Conservation (phyloP, 352 stramenopile species). For the Globisporangium echinulatum region DNA sequence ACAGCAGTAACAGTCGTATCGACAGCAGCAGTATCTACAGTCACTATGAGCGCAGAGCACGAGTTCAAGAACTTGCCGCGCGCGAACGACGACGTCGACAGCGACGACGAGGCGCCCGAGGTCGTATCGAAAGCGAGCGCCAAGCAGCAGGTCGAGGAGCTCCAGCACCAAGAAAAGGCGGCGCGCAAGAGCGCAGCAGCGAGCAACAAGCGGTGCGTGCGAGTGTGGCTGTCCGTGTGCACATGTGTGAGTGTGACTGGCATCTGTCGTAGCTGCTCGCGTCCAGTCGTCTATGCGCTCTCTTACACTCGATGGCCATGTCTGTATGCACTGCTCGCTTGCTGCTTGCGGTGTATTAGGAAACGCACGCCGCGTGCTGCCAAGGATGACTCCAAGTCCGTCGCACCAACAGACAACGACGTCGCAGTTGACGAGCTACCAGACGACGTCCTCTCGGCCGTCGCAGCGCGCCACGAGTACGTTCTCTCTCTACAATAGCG, state of each 20-base stretch:
- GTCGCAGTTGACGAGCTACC: conserved; percentile 38
- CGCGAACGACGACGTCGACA: conserved; percentile 23
- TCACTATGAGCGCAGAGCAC: conserved; percentile 7
- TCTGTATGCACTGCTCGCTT: too few species aligned
- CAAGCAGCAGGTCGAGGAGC: conserved; percentile 40
- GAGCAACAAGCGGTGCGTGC: conserved; percentile 35
- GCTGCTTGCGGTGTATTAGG: conserved; percentile 10
- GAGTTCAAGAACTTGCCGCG: conserved; percentile 14
- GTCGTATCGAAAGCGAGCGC: conserved; percentile 70
- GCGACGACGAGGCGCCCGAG: conserved; percentile 73
- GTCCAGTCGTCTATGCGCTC: too few species aligned
- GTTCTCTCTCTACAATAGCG: conserved; percentile 3
- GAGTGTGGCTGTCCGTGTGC: not conserved
- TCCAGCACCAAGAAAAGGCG: conserved; percentile 44
- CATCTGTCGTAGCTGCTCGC: not conserved
- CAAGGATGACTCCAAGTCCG: not conserved
- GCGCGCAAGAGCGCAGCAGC: conserved; percentile 28
- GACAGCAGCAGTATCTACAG: conserved; percentile 1
- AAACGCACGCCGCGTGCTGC: conserved; percentile 25
- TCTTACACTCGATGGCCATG: too few species aligned
- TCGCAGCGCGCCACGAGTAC: conserved; percentile 59
- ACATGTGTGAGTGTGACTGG: not conserved
- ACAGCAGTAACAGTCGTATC: not conserved
- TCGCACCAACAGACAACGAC: conserved; percentile 10
- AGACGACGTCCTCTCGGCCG: conserved; percentile 53